These are phyloP conservation scores for Claviceps cyperi DNA, from an alignment of 2,329 filamentous ascomycete genomes.

Conservation along the genomic window DNA sequence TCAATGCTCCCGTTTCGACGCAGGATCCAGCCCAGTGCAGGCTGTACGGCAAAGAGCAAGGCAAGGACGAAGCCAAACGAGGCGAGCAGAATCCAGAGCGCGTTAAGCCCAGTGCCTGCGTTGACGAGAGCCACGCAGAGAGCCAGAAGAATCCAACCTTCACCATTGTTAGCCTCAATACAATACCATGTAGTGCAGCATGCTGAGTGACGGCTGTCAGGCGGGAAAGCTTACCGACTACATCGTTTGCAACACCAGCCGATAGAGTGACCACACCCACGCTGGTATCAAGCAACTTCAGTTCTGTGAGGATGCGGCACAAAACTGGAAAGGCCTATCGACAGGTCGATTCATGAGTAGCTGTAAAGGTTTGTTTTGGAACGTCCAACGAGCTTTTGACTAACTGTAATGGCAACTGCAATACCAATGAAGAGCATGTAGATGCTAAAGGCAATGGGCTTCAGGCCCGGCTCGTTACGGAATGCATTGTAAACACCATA, in stretches of 20 bases:
- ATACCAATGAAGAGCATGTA: conserved; percentile 73
- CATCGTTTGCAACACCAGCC: conserved; percentile 86
- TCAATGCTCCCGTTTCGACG: conserved; percentile 62
- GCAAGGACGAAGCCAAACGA: conserved; percentile 64
- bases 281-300: conserved; percentile 69
- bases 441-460: conserved; percentile 33
- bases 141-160: conserved; percentile 71
- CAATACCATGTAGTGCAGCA: neutral
- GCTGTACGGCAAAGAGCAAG: conserved; percentile 57
- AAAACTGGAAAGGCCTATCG: conserved; percentile 63
- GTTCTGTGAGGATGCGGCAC: conserved; percentile 81
- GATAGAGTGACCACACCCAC: conserved; percentile 83
- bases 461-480: conserved; percentile 24
- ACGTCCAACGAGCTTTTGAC: neutral
- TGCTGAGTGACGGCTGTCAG: neutral
- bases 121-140: conserved; percentile 91
- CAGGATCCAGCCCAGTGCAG: conserved; percentile 60
- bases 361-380: neutral
- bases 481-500: conserved; percentile 72
- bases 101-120: conserved; percentile 65
- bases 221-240: conserved; percentile 17
- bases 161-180: neutral
- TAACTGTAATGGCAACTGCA: conserved; percentile 70
- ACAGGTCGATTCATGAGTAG: neutral
- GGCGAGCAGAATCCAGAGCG: conserved; percentile 70